Conservation (phyloP, 768 basidiomycete genomes). For the Harrya chromipes region DNA sequence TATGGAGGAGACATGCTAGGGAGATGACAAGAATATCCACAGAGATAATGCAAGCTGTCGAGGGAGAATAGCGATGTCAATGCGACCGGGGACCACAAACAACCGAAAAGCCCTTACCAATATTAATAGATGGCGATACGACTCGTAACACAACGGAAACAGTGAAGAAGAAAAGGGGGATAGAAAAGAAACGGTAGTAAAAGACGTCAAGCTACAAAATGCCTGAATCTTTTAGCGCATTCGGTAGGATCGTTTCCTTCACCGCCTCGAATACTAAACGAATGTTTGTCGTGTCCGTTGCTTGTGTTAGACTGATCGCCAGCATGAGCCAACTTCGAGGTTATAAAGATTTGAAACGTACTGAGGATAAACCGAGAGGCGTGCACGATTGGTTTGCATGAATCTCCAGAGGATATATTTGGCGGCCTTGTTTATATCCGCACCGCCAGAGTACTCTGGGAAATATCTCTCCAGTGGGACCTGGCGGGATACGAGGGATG, state of each 20-base stretch:
- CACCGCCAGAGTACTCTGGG: conserved; percentile 84
- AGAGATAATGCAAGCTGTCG: conserved; percentile 29
- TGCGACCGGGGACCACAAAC: not conserved
- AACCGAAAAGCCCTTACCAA: conserved; percentile 15
- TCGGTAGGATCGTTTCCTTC: conserved; percentile 91
- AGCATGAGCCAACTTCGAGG: not conserved
- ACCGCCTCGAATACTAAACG: conserved; percentile 81
- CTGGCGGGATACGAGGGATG: conserved; percentile 28
- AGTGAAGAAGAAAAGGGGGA: not conserved
- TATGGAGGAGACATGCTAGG: conserved; percentile 21
- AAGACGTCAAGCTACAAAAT: conserved; percentile 49
- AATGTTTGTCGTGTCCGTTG: conserved; percentile 85
- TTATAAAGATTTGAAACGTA: conserved; percentile 35
- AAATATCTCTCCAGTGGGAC: conserved; percentile 78
- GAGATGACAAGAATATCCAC: conserved; percentile 27
- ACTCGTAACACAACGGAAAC: conserved; percentile 8
- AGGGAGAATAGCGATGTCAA: not conserved
- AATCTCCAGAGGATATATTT: conserved; percentile 95
- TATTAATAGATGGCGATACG: conserved; percentile 27
- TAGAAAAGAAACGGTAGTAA: not conserved
- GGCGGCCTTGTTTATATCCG: conserved; percentile 91
- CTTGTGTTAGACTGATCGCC: conserved; percentile 66
- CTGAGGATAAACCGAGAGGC: conserved; percentile 91
- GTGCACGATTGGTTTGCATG: conserved; percentile 84
- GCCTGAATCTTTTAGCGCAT: conserved; percentile 81